These are phyloP conservation scores for Verticillium nonalfalfae DNA, from an alignment of 2,329 filamentous ascomycete species.

Conservation along the genomic window DNA sequence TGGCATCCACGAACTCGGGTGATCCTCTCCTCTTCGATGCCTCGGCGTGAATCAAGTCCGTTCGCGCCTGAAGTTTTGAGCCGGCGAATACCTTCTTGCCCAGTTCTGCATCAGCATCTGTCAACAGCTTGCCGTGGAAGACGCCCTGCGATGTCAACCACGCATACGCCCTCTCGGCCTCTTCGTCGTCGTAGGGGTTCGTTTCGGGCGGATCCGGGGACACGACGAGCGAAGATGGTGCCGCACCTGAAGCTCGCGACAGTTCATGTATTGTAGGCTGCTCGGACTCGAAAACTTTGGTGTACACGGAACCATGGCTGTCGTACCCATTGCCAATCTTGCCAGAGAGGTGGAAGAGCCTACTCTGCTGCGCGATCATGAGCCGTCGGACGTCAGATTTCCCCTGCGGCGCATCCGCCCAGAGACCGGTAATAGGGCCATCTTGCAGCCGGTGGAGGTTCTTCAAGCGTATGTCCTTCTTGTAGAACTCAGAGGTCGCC, in stretches of 20 bases:
- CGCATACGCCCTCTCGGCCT: constrained; percentile 70
- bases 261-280: constrained; percentile 72
- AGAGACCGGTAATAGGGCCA: constrained; percentile 77
- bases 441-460: constrained; percentile 76
- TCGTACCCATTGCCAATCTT: constrained; percentile 70
- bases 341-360: constrained; percentile 75
- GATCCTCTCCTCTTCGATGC: constrained; percentile 28
- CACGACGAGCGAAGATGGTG: constrained; percentile 63
- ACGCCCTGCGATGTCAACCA: constrained; percentile 88
- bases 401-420: constrained; percentile 68
- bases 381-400: constrained; percentile 68
- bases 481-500: constrained; percentile 88
- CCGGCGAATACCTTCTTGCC: constrained; percentile 71
- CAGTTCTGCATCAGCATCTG: constrained; percentile 52
- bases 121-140: constrained; percentile 74
- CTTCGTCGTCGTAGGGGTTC: constrained; percentile 46
- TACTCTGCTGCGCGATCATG: constrained; percentile 70
- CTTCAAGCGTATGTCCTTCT: constrained; percentile 86
- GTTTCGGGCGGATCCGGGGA: constrained; percentile 66
- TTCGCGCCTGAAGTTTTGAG: constrained; percentile 68
- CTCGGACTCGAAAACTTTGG: constrained; percentile 82
- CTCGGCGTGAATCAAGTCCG: constrained; percentile 66
- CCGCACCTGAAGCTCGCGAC: constrained; percentile 48
- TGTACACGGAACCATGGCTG: constrained; percentile 78
- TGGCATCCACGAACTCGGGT: constrained; percentile 69